A percentile compares a stretch with the other conserved stretches of the same genome.
These are phyloP conservation scores for Myriosclerotinia duriaeana DNA, from an alignment of 2,329 filamentous ascomycete species.

Conservation along the genomic window DNA sequence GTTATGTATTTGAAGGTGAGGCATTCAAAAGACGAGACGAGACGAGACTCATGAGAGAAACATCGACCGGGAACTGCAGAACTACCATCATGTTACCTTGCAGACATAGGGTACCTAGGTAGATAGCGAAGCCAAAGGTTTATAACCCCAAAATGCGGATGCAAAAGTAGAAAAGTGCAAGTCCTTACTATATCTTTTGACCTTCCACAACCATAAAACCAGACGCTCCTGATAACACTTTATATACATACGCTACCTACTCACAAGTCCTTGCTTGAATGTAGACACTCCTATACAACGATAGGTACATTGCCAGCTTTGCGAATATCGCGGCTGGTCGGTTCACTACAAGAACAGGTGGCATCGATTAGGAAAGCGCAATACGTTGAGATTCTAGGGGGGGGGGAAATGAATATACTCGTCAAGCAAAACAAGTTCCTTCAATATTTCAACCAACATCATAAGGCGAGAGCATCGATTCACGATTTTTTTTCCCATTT, in stretches of 20 bases:
- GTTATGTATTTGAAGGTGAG: background rate
- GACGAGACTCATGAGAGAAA: too few species aligned
- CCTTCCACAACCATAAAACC: background rate
- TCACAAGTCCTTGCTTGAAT: background rate
- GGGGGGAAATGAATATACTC: accelerated
- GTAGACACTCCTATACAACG: background rate
- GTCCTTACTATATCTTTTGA: background rate
- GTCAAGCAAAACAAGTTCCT: background rate
- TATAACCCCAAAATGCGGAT: background rate
- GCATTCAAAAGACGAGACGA: too few species aligned
- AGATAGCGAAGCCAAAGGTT: background rate
- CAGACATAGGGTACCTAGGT: background rate
- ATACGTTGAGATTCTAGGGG: too few species aligned
- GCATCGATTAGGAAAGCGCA: background rate
- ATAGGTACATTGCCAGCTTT: background rate
- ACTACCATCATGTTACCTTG: background rate
- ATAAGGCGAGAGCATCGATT: too few species aligned
- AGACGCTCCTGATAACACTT: background rate
- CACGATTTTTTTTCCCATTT: background rate
- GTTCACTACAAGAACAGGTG: background rate
- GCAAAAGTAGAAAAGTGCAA: background rate
- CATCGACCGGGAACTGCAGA: too few species aligned
- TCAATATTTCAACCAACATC: background rate
- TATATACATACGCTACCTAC: too few species aligned
- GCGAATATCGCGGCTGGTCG: background rate